Evolutionary conservation across 2,329 filamentous ascomycete species (phyloP).

Genomic region (Colletotrichum filicis): DNA sequence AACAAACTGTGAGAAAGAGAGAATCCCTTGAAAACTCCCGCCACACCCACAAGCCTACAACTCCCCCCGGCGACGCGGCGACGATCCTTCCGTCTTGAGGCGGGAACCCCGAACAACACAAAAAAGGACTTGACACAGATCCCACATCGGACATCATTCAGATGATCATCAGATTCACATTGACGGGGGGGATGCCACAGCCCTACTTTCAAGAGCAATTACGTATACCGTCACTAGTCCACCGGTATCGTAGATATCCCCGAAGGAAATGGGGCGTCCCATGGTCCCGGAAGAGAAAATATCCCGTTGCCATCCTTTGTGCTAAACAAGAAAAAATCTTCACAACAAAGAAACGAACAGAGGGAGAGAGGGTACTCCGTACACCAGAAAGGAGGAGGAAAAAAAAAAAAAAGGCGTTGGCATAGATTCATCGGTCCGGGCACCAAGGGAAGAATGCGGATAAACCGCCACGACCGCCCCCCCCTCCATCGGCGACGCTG

Average conservation of each 20-base stretch:
- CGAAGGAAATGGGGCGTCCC: not conserved
- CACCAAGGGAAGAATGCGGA: not conserved
- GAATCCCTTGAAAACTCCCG: not conserved
- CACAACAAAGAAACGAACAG: not conserved
- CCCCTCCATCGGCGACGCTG: conserved; percentile 11
- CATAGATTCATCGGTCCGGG: not conserved
- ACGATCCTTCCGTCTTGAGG: not conserved
- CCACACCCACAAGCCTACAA: too few species aligned
- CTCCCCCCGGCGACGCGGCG: not conserved
- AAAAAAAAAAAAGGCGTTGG: not conserved
- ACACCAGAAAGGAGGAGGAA: not conserved
- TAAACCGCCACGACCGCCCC: not conserved
- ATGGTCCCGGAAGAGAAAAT: not conserved
- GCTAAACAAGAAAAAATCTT: not conserved
- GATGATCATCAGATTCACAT: not conserved
- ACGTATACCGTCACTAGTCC: too few species aligned
- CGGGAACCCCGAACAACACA: not conserved
- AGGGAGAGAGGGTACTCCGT: not conserved
- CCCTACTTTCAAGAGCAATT: too few species aligned
- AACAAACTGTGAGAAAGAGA: not conserved
- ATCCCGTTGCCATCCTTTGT: not conserved
- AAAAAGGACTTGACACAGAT: not conserved
- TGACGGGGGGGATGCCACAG: too few species aligned
- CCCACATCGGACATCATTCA: not conserved
- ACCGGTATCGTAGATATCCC: not conserved